Conservation (phyloP, 2,329 filamentous ascomycete genomes). For the Lasiodiplodia sp. region DNA sequence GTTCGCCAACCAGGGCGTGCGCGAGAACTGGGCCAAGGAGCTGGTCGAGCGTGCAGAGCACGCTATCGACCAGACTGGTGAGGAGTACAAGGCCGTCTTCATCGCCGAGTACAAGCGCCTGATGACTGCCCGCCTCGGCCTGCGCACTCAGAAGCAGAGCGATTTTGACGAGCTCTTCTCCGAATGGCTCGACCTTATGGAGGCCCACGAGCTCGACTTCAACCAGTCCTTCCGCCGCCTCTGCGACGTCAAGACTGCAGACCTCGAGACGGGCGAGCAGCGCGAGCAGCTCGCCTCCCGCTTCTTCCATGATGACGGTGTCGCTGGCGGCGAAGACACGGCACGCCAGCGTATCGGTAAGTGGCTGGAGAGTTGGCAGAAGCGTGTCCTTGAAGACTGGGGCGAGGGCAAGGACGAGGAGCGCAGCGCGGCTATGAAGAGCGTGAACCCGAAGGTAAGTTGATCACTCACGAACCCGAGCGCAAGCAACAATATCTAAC, state of each 20-base stretch:
- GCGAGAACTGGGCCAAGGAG: conserved; percentile 70
- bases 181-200: conserved; percentile 81
- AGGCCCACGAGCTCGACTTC: conserved; percentile 86
- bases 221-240: conserved; percentile 91
- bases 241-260: conserved; percentile 66
- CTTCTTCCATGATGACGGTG: conserved; percentile 82
- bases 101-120: conserved; percentile 86
- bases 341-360: conserved; percentile 71
- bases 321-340: conserved; percentile 63
- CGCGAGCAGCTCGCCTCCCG: conserved; percentile 69
- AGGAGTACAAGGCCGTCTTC: conserved; percentile 90
- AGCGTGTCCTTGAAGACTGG: conserved; percentile 79
- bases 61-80: conserved; percentile 79
- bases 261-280: conserved; percentile 70
- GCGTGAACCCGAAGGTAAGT: conserved; percentile 79
- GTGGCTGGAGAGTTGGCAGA: conserved; percentile 84
- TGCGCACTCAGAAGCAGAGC: conserved; percentile 70
- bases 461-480: neutral
- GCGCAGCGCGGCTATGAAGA: conserved; percentile 77
- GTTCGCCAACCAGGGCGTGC: conserved; percentile 77
- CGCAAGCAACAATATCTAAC: neutral
- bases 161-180: conserved; percentile 86
- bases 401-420: conserved; percentile 64
- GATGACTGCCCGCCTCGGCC: conserved; percentile 81
- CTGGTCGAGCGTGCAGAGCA: conserved; percentile 81